Percentiles rank a stretch among this genome's conserved stretches.
Evolutionary conservation across 2,329 filamentous ascomycete genomes (phyloP).

Genomic region (Paecilomyces variotii): DNA sequence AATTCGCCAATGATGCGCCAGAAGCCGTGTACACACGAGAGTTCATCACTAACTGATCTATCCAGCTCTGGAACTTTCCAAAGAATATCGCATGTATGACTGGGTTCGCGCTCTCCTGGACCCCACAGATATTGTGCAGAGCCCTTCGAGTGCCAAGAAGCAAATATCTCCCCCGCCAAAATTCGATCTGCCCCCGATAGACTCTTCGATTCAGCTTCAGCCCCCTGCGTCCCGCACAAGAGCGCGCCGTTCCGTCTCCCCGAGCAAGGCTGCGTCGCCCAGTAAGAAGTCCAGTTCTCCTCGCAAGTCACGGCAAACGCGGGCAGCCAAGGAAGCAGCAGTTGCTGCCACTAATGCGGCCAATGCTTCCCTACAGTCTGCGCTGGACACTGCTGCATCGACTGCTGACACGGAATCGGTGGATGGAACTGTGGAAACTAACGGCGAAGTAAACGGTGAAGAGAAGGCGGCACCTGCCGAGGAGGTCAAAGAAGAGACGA

Average conservation of each 20-base stretch:
- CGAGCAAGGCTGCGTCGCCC: slow-evolving; percentile 46
- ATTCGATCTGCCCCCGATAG: slow-evolving; percentile 53
- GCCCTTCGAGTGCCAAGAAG: slow-evolving; percentile 61
- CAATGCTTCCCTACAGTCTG: slow-evolving; percentile 40
- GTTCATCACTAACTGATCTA: not conserved
- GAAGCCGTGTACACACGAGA: not conserved
- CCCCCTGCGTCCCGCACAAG: slow-evolving; percentile 37
- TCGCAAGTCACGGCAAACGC: slow-evolving; percentile 45
- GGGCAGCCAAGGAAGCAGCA: slow-evolving; percentile 41
- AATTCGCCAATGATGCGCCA: not conserved
- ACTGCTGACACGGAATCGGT: slow-evolving; percentile 17
- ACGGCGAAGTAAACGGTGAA: slow-evolving; percentile 17
- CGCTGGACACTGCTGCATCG: slow-evolving; percentile 37
- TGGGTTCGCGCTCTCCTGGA: slow-evolving; percentile 95
- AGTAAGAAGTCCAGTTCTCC: slow-evolving; percentile 44
- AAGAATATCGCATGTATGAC: slow-evolving; percentile 74
- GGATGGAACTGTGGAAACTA: slow-evolving; percentile 17
- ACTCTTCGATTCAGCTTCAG: slow-evolving; percentile 23
- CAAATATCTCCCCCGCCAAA: slow-evolving; percentile 74
- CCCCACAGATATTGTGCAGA: slow-evolving; percentile 66
- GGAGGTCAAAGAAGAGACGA: slow-evolving; percentile 9
- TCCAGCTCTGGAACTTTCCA: slow-evolving; percentile 70
- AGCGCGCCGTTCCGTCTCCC: slow-evolving; percentile 52
- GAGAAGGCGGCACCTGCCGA: slow-evolving; percentile 15
- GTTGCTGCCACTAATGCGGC: slow-evolving; percentile 42